Conservation (phyloP, 768 basidiomycete genomes). For the Calocera viscosa region DNA sequence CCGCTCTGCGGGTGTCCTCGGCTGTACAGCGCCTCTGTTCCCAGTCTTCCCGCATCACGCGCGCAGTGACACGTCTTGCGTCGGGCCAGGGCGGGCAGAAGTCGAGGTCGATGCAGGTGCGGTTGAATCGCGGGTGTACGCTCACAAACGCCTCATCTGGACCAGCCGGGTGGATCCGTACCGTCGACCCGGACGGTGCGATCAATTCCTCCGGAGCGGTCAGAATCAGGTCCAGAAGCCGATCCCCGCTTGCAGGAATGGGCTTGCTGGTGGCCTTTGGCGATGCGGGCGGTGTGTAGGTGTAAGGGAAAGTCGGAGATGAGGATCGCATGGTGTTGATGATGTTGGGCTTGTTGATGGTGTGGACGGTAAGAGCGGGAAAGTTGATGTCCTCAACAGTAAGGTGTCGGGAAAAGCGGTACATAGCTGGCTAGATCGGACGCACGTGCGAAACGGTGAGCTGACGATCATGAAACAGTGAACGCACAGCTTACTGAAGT, state of each 20-base stretch:
- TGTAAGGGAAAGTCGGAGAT: neutral
- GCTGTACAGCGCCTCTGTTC: slow-evolving; percentile 4
- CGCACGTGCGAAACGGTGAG: neutral
- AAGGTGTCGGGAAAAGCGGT: slow-evolving; percentile 3
- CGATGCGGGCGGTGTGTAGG: neutral
- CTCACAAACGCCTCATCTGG: neutral
- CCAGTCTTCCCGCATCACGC: neutral
- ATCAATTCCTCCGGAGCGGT: neutral
- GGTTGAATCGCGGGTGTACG: neutral
- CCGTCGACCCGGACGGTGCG: neutral
- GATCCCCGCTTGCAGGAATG: neutral
- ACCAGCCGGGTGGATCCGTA: neutral
- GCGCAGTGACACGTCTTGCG: neutral
- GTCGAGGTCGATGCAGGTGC: slow-evolving; percentile 1
- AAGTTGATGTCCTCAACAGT: slow-evolving; percentile 7
- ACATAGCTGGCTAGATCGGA: neutral
- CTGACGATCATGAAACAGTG: no score
- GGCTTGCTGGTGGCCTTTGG: neutral
- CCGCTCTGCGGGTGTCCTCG: slow-evolving; percentile 4
- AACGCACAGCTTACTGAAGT: neutral
- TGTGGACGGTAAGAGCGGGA: neutral
- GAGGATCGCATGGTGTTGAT: neutral
- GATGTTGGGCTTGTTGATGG: neutral
- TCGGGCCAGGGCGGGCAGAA: neutral
- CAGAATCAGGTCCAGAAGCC: neutral